phyloP scores from a whole-genome alignment of 306 rosid species.

The Cucurbita argyrosperma region DNA sequence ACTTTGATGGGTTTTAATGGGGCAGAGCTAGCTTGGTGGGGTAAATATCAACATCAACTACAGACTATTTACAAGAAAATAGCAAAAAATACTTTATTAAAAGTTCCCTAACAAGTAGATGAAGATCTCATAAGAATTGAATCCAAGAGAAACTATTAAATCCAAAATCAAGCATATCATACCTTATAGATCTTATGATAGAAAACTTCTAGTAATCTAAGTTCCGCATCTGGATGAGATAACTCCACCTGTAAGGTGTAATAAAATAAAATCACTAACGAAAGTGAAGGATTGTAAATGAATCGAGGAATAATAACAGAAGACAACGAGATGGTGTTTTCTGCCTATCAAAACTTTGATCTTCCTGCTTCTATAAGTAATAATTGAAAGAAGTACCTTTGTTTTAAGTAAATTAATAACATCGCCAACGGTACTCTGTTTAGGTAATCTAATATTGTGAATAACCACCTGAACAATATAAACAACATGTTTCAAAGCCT shows the following conservation, averaged over 20 bases:
- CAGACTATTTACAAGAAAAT: not conserved
- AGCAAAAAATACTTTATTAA: not conserved
- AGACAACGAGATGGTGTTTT: not conserved
- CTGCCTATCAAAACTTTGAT: not conserved
- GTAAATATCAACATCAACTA: not conserved
- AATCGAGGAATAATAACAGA: not conserved
- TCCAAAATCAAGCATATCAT: not conserved
- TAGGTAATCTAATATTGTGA: constrained; percentile 64
- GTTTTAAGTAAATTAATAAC: constrained; percentile 52
- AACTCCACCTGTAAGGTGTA: constrained; percentile 59
- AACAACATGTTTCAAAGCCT: constrained; percentile 4
- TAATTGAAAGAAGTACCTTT: constrained; percentile 27
- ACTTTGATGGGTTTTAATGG: not conserved
- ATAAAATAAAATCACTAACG: not conserved
- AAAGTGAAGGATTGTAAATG: not conserved
- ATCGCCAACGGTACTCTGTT: constrained; percentile 64
- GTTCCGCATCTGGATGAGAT: constrained; percentile 70
- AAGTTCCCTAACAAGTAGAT: not conserved
- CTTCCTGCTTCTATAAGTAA: not conserved
- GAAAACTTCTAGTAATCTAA: constrained; percentile 83
- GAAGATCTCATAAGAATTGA: not conserved
- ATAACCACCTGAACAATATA: constrained; percentile 41
- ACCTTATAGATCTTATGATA: constrained; percentile 96
- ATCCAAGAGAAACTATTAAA: not conserved
- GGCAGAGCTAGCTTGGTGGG: no score